Base-by-base conservation (phyloP, 371 early-diverging fungal genomes). In the Mucor sp. region DNA sequence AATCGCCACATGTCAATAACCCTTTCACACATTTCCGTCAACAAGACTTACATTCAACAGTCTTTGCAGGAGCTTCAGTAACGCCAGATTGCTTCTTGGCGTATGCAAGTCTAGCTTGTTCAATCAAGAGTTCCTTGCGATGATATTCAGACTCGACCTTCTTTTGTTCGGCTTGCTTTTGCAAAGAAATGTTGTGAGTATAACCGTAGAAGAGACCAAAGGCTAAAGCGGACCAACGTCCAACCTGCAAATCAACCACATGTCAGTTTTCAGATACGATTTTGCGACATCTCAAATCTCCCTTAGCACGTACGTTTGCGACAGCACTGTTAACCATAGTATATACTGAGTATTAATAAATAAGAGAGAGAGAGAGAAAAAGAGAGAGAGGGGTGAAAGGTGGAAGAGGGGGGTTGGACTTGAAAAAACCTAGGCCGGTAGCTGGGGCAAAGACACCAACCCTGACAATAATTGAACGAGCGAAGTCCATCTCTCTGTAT, bases 171-270 rank as follows among this genome's bases (percentile, higher is more conserved):
- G 88, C 90, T 67, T 86, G 78, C 68, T 84, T 84, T 60, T 85
- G 81, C 78, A 92, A 82, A 53, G 85, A 79, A 53, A 84, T 81
- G 62, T 89, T 87, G 80, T 90, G 92, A 56, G 84, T 78, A 72
- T 80, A 87, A 47, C 92, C 92, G 72, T 92, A 92, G 70, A 86
- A 87, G 55, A 91, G 82, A 71, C 92, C 92, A 55, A 81, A 80
- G 60, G 83, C 87, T 74, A 91, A 84, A 65, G 87, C 91, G 69
- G 88, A 88, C 90, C 90, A 92, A 78, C 92, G 91, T 75, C 87
- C 90, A 75, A 91, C 90, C 91, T 90, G 78, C 32, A 43, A 9
- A 30, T 53, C 28, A 33, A 4, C 17, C 15, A 58, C 6, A 50
- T 32, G 25, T 65, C 32, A 32, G 25, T 25, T 62, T 21, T 27